phyloP scores from a whole-genome alignment of 352 stramenopile species.

The Peronospora tabacina region DNA sequence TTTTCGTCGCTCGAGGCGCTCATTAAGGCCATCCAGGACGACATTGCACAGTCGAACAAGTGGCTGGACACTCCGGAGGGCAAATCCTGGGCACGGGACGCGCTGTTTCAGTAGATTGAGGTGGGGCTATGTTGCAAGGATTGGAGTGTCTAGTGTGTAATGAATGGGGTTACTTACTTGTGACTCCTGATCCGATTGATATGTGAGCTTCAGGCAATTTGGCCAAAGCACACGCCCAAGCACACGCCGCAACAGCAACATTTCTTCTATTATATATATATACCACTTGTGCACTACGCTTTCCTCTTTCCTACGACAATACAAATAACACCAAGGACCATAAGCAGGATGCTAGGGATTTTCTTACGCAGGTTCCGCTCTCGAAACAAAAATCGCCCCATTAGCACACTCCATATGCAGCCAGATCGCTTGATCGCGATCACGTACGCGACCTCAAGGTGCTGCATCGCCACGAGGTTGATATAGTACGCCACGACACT shows the following conservation, averaged over 20 bases:
- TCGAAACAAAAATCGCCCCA: constrained; percentile 66
- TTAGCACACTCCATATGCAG: constrained; percentile 76
- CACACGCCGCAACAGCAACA: constrained; percentile 1
- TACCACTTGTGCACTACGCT: constrained; percentile 5
- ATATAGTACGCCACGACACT: constrained; percentile 82
- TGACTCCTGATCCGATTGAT: constrained; percentile 9
- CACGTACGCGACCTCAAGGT: constrained; percentile 75
- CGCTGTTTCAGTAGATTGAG: constrained; percentile 35
- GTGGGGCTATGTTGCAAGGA: background rate
- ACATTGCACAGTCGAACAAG: constrained; percentile 60
- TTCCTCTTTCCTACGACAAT: constrained; percentile 66
- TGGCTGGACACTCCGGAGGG: constrained; percentile 57
- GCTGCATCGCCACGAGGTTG: constrained; percentile 71
- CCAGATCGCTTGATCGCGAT: constrained; percentile 81
- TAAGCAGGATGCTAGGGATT: constrained; percentile 74
- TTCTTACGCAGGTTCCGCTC: constrained; percentile 70
- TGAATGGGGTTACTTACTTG: background rate
- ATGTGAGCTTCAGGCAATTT: constrained; percentile 11
- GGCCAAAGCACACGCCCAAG: constrained; percentile 1
- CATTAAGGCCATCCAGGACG: constrained; percentile 87
- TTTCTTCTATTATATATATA: constrained; percentile 23
- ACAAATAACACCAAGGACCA: constrained; percentile 69
- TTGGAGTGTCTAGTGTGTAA: constrained; percentile 2
- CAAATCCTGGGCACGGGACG: constrained; percentile 41
- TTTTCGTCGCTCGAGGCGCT: constrained; percentile 91